Evolutionary conservation across 176 grass and related monocot species (phyloP).

Genomic region (Oryza nivara): DNA sequence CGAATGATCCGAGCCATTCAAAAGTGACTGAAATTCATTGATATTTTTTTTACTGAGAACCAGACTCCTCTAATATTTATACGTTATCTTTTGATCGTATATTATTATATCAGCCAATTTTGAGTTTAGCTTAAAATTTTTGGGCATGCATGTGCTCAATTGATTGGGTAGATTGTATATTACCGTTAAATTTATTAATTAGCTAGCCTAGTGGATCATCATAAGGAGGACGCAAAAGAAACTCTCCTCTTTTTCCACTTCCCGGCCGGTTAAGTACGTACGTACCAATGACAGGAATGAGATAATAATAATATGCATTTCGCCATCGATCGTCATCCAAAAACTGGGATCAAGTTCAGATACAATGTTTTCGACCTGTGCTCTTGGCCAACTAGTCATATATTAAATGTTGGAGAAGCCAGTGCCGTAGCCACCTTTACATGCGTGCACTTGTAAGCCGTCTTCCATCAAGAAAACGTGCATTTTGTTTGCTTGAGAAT

Average conservation of each 20-base stretch:
- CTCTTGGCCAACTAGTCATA: background rate
- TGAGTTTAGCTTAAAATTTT: background rate
- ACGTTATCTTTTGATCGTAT: too few species aligned
- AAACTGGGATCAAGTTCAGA: background rate
- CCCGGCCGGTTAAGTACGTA: background rate
- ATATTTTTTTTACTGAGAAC: too few species aligned
- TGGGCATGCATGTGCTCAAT: background rate
- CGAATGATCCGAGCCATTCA: too few species aligned
- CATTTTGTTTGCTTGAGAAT: background rate
- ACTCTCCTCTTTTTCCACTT: background rate
- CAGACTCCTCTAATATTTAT: too few species aligned
- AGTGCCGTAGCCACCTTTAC: slow-evolving; percentile 5
- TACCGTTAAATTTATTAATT: background rate
- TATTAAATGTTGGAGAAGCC: background rate
- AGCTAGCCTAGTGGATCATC: background rate
- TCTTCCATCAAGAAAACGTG: slow-evolving; percentile 30
- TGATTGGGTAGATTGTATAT: background rate
- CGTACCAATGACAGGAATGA: background rate
- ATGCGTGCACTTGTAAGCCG: background rate
- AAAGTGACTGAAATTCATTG: too few species aligned
- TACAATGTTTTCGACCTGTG: slow-evolving; percentile 8
- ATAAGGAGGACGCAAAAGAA: background rate
- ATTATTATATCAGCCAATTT: background rate
- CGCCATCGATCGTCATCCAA: slow-evolving; percentile 16
- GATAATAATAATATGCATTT: background rate